phyloP scores from a whole-genome alignment of 306 rosid genomes.

The Citrullus mucosospermus region DNA sequence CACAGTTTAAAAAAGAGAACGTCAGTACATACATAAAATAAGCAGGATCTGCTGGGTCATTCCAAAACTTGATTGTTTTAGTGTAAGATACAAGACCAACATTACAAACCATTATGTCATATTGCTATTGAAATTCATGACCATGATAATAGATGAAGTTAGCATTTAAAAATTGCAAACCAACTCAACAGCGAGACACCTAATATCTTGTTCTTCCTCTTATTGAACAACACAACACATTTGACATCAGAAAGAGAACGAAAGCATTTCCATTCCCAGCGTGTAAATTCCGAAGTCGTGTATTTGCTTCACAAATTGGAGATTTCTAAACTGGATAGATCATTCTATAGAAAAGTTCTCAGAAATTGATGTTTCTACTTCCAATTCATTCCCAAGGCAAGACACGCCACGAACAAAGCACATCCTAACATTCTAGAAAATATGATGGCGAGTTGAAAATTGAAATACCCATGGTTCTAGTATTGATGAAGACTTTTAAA shows the following conservation, averaged over 20 bases:
- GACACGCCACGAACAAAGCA: neutral
- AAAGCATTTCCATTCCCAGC: neutral
- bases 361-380: neutral
- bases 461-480: neutral
- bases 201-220: neutral
- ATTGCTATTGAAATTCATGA: neutral
- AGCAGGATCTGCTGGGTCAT: neutral
- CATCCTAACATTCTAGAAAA: neutral
- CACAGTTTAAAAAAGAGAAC: slow-evolving; percentile 10
- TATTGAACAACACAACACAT: neutral
- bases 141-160: neutral
- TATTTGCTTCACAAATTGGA: neutral
- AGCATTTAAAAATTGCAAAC: neutral
- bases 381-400: neutral
- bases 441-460: neutral
- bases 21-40: neutral
- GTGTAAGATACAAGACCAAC: neutral
- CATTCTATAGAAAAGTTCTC: neutral
- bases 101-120: neutral
- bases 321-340: neutral
- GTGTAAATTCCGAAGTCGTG: neutral
- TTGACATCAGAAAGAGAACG: neutral
- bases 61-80: neutral
- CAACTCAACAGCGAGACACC: neutral
- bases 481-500: too few species aligned